Evolutionary conservation across 1,284 basidiomycete genomes (phyloP).

Genomic region (Apiotrichum domesticum): DNA sequence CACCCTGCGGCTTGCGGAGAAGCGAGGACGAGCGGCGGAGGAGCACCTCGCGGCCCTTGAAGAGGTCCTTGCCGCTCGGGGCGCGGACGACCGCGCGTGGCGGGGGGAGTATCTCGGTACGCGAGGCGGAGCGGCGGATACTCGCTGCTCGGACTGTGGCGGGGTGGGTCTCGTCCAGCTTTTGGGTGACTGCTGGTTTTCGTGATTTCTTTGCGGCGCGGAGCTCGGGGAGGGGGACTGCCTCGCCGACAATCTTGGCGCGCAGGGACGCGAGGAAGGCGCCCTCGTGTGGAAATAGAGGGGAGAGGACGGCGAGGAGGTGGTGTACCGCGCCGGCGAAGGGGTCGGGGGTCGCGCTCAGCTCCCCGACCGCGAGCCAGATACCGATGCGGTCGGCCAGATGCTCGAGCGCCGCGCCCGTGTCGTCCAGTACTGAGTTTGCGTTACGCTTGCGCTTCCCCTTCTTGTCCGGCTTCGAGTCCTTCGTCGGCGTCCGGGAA

Average conservation of each 20-base stretch:
- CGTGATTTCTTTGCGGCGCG: constrained; percentile 31
- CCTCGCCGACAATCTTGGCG: constrained; percentile 34
- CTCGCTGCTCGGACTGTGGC: neutral
- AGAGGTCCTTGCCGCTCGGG: constrained; percentile 37
- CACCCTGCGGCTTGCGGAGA: constrained; percentile 7
- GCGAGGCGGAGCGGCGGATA: neutral
- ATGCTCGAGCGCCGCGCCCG: constrained; percentile 25
- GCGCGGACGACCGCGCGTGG: constrained; percentile 13
- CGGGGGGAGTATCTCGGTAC: neutral
- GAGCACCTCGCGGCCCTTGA: constrained; percentile 15
- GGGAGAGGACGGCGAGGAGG: constrained; percentile 8
- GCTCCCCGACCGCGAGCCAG: constrained; percentile 39
- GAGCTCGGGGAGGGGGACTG: constrained; percentile 23
- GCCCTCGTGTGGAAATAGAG: constrained; percentile 24
- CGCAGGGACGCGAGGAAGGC: constrained; percentile 30
- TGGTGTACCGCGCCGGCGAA: constrained; percentile 1
- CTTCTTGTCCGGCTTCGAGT: constrained; percentile 14
- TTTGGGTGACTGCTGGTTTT: constrained; percentile 32
- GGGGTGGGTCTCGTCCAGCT: constrained; percentile 2
- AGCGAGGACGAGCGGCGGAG: constrained; percentile 9
- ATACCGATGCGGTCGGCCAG: constrained; percentile 38
- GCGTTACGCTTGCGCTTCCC: constrained; percentile 6
- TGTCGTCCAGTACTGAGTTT: constrained; percentile 20
- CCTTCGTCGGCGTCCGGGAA: neutral
- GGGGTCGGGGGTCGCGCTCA: constrained; percentile 14